Base-by-base conservation (phyloP, 306 rosid genomes). In the Quercus rubra region DNA sequence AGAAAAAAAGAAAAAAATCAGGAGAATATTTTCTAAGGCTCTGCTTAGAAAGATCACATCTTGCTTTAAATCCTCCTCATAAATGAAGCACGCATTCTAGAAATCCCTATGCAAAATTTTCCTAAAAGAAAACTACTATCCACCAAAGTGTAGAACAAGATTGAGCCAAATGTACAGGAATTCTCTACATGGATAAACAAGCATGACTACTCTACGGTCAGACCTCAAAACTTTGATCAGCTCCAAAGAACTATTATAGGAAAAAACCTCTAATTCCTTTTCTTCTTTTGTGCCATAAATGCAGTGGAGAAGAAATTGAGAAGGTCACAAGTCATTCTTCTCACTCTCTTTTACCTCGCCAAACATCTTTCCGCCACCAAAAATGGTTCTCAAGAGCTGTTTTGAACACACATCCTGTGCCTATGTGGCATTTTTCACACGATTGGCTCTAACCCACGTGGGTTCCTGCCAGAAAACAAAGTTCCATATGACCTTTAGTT, bases 361-460 rank as follows among this genome's bases (percentile, higher is more conserved):
- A 28, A 38, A 75, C 10, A 61, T 78, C 84, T 23, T 87, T 5
- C 86, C 75, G 72, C 83, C 92, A 62, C 87, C 88, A 12, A 94
- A 96, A 33, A 96, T 93, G 74, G 80, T 80, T 87, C 91, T 91
- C 81, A 96, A 77, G 54, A 96, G 93, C 83, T 89, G 91, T 82
- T 89, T 90, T 38, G 92, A 90, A 75, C 93, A 96, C 80, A 93
- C 81, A 84, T 88, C 83, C 74, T 90, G 98, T 0, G 93, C 98
- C 59, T 86, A 87, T 14, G 94, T 84, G 1, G 87, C 92, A 41
- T 78, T 83, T 79, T 90, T 89, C 67, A 83, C 89, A 0, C 99
- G 98, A 83, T 81, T 85, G 21, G 97, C 99, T 86, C 80, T 88
- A 25, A 95, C 98, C 99, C 99, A 96, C n/a, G 97, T 98, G 12